Conservation (phyloP, 2,329 filamentous ascomycete genomes). For the Claviceps purpurea region DNA sequence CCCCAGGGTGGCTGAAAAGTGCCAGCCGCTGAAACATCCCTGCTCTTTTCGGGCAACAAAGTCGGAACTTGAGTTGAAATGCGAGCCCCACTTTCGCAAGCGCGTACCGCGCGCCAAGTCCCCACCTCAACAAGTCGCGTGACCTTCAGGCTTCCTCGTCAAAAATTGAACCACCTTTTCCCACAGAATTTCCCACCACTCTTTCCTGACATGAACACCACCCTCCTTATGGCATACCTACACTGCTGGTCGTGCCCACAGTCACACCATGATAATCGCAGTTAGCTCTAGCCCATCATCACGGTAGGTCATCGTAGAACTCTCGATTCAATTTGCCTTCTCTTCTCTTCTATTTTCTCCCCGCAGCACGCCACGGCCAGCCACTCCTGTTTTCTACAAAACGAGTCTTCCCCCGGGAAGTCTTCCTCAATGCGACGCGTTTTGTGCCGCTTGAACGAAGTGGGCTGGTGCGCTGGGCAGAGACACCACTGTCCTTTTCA, state of each 20-base stretch:
- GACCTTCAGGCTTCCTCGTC: no score
- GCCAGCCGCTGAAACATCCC: no score
- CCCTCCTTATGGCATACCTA: background rate
- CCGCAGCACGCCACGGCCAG: slow-evolving; percentile 18
- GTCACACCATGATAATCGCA: background rate
- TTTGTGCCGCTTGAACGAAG: slow-evolving; percentile 22
- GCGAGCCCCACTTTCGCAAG: no score
- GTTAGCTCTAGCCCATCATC: background rate
- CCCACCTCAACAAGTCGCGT: no score
- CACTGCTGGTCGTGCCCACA: background rate
- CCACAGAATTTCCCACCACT: no score
- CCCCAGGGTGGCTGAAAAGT: no score
- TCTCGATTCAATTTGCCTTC: background rate
- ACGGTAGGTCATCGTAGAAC: background rate
- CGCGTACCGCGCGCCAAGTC: no score
- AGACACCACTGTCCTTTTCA: background rate
- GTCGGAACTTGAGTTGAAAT: no score
- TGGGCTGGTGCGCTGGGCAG: slow-evolving; percentile 21
- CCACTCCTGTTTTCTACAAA: slow-evolving; percentile 13
- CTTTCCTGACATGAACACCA: background rate
- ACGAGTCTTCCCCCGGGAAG: slow-evolving; percentile 23
- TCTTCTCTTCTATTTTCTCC: background rate
- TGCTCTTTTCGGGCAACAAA: no score
- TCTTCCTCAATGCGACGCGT: slow-evolving; percentile 21
- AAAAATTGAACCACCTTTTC: no score